A percentile compares a stretch with the other conserved stretches of the same genome.
Evolutionary conservation across 2,329 filamentous ascomycete species (phyloP).

Genomic region (Magnaporthiopsis rhizophila): DNA sequence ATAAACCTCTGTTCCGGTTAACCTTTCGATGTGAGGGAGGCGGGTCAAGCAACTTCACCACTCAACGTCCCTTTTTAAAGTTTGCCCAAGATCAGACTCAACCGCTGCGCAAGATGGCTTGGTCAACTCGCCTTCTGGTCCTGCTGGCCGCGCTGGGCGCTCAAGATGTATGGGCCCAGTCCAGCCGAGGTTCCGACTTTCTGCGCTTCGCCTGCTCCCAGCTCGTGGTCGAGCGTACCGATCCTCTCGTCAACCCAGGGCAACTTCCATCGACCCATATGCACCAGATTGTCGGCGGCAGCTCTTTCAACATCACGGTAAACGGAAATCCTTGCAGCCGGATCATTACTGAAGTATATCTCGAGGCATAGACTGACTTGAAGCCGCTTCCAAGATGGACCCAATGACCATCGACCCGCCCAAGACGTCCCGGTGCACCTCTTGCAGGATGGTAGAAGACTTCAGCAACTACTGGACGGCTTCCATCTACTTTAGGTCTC

Average conservation of each 20-base stretch:
- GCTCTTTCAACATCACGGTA: constrained; percentile 6
- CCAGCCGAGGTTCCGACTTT: not conserved
- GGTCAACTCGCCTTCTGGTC: no score
- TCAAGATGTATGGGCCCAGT: not conserved
- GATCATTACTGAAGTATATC: no score
- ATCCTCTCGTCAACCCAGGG: constrained; percentile 4
- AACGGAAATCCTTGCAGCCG: not conserved
- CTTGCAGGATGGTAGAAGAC: constrained; percentile 54
- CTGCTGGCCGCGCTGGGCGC: not conserved
- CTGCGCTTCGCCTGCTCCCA: constrained; percentile 7
- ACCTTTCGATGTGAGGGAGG: no score
- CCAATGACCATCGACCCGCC: constrained; percentile 6
- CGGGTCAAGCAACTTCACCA: no score
- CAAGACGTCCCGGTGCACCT: constrained; percentile 48
- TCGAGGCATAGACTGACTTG: not conserved
- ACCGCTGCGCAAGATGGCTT: no score
- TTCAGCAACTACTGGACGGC: constrained; percentile 64
- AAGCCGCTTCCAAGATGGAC: constrained; percentile 3
- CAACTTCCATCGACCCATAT: not conserved
- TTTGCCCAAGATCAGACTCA: no score
- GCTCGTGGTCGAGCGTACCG: constrained; percentile 3
- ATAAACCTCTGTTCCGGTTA: no score
- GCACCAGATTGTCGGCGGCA: constrained; percentile 5
- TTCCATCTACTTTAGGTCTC: constrained; percentile 36
- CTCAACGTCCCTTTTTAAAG: no score